phyloP scores from a whole-genome alignment of 2,329 filamentous ascomycete species.

The Stachybotrys elegans region DNA sequence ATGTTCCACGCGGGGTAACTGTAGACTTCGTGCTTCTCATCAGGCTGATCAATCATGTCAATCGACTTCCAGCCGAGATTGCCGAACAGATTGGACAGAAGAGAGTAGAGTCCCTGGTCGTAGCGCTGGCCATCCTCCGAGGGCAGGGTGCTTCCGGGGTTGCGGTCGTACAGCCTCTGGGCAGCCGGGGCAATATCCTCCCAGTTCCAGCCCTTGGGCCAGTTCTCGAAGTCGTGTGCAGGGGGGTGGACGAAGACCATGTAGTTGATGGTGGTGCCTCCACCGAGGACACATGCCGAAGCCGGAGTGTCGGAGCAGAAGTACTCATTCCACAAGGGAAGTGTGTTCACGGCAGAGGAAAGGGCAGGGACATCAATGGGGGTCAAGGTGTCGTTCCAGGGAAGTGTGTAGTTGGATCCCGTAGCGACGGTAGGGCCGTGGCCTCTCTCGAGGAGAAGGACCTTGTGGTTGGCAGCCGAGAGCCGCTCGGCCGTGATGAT shows the following conservation, averaged over 20 bases:
- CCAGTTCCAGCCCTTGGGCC: conserved; percentile 28
- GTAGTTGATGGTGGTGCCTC: conserved; percentile 60
- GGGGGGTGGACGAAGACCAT: conserved; percentile 61
- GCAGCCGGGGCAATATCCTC: conserved; percentile 52
- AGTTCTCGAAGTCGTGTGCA: not conserved
- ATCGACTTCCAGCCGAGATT: conserved; percentile 60
- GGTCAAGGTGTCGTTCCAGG: conserved; percentile 59
- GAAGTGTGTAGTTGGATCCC: conserved; percentile 54
- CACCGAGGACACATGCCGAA: conserved; percentile 62
- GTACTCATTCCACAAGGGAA: conserved; percentile 53
- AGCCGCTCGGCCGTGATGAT: conserved; percentile 34
- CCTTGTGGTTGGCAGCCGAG: conserved; percentile 57
- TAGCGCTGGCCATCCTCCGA: conserved; percentile 63
- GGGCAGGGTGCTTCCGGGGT: conserved; percentile 47
- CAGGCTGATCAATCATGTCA: conserved; percentile 52
- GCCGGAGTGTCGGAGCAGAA: conserved; percentile 15
- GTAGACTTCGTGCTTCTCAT: conserved; percentile 59
- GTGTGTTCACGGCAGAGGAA: conserved; percentile 54
- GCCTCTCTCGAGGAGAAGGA: conserved; percentile 57
- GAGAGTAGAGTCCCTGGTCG: conserved; percentile 59
- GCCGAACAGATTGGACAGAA: conserved; percentile 53
- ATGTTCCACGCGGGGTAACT: conserved; percentile 65
- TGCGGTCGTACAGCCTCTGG: conserved; percentile 54
- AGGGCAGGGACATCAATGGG: conserved; percentile 63
- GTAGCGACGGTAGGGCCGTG: conserved; percentile 56